Evolutionary conservation across 345 rosid genomes (phyloP).

Genomic region (sweet orange (Citrus sinensis)): DNA sequence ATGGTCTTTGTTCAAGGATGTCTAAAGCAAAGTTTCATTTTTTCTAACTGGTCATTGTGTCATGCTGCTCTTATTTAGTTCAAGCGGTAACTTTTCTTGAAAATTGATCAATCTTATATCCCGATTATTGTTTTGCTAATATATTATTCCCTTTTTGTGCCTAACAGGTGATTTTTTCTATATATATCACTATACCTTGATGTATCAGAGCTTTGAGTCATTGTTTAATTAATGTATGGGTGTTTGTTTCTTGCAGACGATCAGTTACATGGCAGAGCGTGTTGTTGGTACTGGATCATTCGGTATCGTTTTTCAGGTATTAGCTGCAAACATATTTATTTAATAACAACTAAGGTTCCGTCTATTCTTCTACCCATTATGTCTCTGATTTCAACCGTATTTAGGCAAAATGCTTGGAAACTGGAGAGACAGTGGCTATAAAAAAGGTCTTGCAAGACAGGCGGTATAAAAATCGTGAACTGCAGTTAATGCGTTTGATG

Average conservation of each 20-base stretch:
- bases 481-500: slow-evolving; percentile 74
- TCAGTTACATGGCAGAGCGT: slow-evolving; percentile 89
- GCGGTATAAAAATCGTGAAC: slow-evolving; percentile 75
- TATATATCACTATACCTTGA: not conserved
- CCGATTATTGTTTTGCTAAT: not conserved
- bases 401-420: slow-evolving; percentile 88
- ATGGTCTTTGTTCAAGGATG: not conserved
- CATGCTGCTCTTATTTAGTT: not conserved
- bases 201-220: not conserved
- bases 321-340: not conserved
- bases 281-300: slow-evolving; percentile 81
- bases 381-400: slow-evolving; percentile 8
- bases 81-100: not conserved
- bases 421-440: slow-evolving; percentile 81
- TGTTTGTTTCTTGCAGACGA: slow-evolving; percentile 44
- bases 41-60: not conserved
- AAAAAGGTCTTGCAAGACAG: slow-evolving; percentile 85
- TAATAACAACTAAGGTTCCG: not conserved
- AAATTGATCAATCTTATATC: not conserved
- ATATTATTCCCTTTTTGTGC: not conserved
- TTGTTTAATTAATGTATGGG: not conserved
- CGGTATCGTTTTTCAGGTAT: slow-evolving; percentile 80
- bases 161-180: not conserved
- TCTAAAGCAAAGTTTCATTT: not conserved
- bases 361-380: not conserved